A percentile compares a stretch with the other conserved stretches of the same genome.
These are phyloP conservation scores for Sechiopsis laciniata DNA, from an alignment of 306 rosid species.

Conservation along the genomic window DNA sequence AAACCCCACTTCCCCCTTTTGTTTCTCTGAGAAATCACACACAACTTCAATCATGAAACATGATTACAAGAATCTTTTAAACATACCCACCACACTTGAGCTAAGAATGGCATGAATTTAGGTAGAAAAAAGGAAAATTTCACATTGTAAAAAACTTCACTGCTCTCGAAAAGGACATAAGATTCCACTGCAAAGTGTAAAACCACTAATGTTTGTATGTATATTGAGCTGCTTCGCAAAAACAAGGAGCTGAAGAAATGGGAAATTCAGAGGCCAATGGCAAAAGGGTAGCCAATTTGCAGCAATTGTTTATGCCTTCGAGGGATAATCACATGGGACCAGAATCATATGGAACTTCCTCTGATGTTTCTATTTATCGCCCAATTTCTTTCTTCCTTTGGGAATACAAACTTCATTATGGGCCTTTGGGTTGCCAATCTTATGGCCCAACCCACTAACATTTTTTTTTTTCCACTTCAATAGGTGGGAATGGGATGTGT, in stretches of 20 bases:
- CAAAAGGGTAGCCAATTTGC: conserved; percentile 27
- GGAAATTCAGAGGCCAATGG: conserved; percentile 16
- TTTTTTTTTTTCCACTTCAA: too few relatives aligned
- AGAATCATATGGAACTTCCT: conserved; percentile 41
- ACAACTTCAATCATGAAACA: conserved; percentile 41
- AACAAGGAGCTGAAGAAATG: conserved; percentile 34
- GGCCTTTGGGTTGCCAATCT: neutral
- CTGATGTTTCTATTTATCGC: conserved; percentile 27
- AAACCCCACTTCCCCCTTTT: conserved; percentile 10
- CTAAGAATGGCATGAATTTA: conserved; percentile 11
- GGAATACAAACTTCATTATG: neutral
- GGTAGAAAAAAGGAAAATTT: neutral
- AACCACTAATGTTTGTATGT: conserved; percentile 20
- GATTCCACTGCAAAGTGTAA: conserved; percentile 14
- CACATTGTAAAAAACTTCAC: neutral
- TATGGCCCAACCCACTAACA: neutral
- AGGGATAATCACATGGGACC: conserved; percentile 75
- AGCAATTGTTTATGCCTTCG: conserved; percentile 42
- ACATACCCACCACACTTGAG: conserved; percentile 18
- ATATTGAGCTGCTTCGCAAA: conserved; percentile 21
- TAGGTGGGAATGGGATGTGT: too few relatives aligned
- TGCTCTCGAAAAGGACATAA: neutral
- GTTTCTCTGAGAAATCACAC: conserved; percentile 34
- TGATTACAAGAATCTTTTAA: conserved; percentile 26
- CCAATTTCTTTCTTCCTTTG: neutral